phyloP scores from a whole-genome alignment of 352 stramenopile genomes.

The Phytophthora hibernalis region DNA sequence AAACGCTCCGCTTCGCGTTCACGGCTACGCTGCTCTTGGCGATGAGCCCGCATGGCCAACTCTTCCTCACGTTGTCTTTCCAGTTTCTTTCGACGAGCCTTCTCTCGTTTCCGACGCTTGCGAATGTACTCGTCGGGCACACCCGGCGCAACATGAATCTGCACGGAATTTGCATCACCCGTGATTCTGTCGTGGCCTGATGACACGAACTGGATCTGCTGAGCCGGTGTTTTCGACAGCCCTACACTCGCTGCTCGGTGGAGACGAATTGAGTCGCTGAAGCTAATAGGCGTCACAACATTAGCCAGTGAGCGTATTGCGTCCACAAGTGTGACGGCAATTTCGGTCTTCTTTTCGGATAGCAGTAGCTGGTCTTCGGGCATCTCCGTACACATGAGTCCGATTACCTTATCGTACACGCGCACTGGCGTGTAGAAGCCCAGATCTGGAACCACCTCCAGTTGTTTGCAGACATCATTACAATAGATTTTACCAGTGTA shows the following conservation, averaged over 20 bases:
- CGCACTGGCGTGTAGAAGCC: constrained; percentile 84
- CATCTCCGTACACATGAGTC: constrained; percentile 86
- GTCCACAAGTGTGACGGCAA: constrained; percentile 86
- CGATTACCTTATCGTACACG: constrained; percentile 81
- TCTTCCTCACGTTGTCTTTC: constrained; percentile 82
- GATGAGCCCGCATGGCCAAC: constrained; percentile 67
- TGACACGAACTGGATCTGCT: constrained; percentile 74
- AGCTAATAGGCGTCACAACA: constrained; percentile 73
- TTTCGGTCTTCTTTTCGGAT: constrained; percentile 90
- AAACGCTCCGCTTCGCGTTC: constrained; percentile 80
- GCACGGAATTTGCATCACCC: constrained; percentile 49
- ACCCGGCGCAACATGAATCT: constrained; percentile 67
- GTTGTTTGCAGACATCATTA: constrained; percentile 80
- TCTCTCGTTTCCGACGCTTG: constrained; percentile 86
- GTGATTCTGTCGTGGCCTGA: constrained; percentile 51
- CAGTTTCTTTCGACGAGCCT: constrained; percentile 75
- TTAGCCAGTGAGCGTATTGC: constrained; percentile 62
- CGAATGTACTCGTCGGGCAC: constrained; percentile 88
- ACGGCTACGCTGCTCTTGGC: constrained; percentile 68
- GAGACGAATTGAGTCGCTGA: constrained; percentile 69
- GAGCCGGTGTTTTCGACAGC: constrained; percentile 62
- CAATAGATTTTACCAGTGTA: constrained; percentile 90
- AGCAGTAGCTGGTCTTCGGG: constrained; percentile 79
- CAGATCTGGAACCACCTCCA: constrained; percentile 81
- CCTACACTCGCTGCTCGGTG: constrained; percentile 50